Evolutionary conservation across 1,139 yeast species (phyloP), one percentile per base, ranked within the genome.

Genomic region (Geotrichum carabidarum): DNA sequence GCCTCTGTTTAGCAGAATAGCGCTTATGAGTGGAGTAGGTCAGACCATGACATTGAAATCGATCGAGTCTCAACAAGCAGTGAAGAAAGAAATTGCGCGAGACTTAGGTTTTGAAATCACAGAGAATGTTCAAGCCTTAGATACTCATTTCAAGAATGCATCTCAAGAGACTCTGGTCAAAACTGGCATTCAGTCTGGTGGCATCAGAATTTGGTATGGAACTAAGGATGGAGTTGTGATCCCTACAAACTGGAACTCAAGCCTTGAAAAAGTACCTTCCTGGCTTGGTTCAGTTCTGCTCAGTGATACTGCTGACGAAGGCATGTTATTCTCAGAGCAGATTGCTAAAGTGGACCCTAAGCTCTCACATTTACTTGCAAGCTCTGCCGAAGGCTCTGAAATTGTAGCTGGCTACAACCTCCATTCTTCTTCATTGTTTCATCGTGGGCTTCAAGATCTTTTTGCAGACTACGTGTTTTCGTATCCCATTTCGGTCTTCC

Each of bases 11-110:
- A 48, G 50, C 27, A 51, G 57, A 27, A 58, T 58, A 8, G 58
- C 59, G 15, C 35, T 62, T 36, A 57, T 58, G 58, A 55, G 58
- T 38, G 60, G 60, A 1, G 58, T 55, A 5, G 55, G 51, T 4
- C 35, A 41, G 4, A 55, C 58, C 2, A 48, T 51, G 51, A 53
- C 51, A 4, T 17, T 52, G n/a, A 36, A 51, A n/a, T 32, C 54
- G 8, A 31, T 44, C 6, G 17, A 36, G n/a, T 14, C 38, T 15
- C 58, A 55, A 31, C n/a, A 45, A 12, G 15, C 27, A 11, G 34
- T 38, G 22, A 52, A 50, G 31, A 7, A 14, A 35, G 49, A 49
- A 18, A 14, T 49, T 36, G 48, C 52, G 37, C 12, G 27, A 6
- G 53, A 59, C 31, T 44, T 56, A 4, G 27, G 27, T 22, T 22